A percentile compares a stretch with the other conserved stretches of the same genome.
These are phyloP conservation scores for Eucalyptus grandis DNA, from an alignment of 345 rosid genomes.

Conservation along the genomic window DNA sequence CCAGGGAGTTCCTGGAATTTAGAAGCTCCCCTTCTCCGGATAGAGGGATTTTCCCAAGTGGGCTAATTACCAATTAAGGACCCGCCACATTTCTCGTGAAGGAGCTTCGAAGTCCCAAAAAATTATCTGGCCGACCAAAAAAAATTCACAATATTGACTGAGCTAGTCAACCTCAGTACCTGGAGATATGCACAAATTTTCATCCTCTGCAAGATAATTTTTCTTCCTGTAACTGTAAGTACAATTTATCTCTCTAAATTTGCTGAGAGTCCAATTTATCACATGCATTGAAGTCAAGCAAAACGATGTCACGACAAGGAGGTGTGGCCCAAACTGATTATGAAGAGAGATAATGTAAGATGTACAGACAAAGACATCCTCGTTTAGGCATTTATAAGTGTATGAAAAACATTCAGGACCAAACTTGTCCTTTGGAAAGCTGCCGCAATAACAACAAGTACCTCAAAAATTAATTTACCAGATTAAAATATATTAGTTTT, in stretches of 20 bases:
- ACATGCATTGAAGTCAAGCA: not conserved
- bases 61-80: no score
- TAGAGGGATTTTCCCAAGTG: no score
- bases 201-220: not conserved
- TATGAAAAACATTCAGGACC: not conserved
- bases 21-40: no score
- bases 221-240: not conserved
- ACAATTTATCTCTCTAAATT: not conserved
- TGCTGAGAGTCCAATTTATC: not conserved
- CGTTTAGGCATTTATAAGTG: not conserved
- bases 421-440: not conserved
- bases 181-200: not conserved
- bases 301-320: not conserved
- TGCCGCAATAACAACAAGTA: not conserved
- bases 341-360: not conserved
- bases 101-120: no score
- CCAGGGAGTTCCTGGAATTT: no score
- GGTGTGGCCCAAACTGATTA: not conserved
- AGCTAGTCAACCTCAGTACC: not conserved
- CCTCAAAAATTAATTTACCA: not conserved
- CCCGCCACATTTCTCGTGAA: no score
- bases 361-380: not conserved
- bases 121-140: no score
- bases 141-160: not conserved
- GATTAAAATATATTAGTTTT: no score